These are phyloP conservation scores for Micractinium conductrix DNA, from an alignment of 139 green algal genomes.

Conservation along the genomic window DNA sequence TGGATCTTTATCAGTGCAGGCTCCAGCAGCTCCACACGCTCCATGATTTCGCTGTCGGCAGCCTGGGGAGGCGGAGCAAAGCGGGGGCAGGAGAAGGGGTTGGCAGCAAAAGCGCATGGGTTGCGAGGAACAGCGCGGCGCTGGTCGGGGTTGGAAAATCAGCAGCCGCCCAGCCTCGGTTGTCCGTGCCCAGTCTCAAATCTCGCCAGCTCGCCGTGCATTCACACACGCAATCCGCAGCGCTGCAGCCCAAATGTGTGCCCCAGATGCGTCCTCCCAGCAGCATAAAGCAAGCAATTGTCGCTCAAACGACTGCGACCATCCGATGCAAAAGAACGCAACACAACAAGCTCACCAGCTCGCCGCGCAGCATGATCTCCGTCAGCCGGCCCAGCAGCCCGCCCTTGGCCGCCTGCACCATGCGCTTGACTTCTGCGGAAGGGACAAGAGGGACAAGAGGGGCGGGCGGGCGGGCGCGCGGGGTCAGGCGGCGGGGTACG, in stretches of 20 bases:
- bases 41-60: slow-evolving; percentile 39
- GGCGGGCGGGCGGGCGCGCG: neutral
- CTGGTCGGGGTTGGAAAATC: too few species aligned
- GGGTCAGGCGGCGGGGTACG: neutral
- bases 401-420: slow-evolving; percentile 25
- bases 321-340: neutral
- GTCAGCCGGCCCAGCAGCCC: slow-evolving; percentile 6
- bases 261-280: too few species aligned
- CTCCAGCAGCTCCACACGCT: slow-evolving; percentile 37
- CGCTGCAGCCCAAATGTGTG: too few species aligned
- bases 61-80: neutral
- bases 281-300: neutral
- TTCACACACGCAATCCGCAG: too few species aligned
- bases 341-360: slow-evolving; percentile 12
- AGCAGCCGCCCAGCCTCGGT: too few species aligned
- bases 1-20: neutral
- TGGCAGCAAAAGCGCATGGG: neutral
- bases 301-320: neutral
- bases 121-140: too few species aligned
- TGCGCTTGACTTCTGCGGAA: slow-evolving; percentile 41
- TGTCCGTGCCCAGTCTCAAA: too few species aligned
- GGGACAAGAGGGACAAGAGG: neutral
- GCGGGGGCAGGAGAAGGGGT: too few species aligned
- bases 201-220: too few species aligned
- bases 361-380: neutral